A percentile compares a stretch with the other conserved stretches of the same genome.
These are phyloP conservation scores for Corchorus olitorius DNA, from an alignment of 345 rosid species.

Conservation along the genomic window DNA sequence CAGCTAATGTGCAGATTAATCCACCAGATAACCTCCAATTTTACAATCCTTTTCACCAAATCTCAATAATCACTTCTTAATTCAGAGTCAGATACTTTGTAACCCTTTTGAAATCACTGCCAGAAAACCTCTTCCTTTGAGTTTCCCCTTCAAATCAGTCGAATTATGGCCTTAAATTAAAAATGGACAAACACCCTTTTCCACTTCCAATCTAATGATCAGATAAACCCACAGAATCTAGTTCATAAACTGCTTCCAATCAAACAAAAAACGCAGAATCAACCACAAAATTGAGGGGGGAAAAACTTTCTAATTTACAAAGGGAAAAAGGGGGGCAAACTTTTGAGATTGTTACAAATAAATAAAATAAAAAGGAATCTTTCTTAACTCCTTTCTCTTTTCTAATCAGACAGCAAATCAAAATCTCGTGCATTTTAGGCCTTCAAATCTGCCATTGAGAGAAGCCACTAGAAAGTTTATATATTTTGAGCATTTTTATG, in stretches of 20 bases:
- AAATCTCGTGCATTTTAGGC: no score
- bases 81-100: neutral
- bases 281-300: neutral
- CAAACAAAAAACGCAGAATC: neutral
- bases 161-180: neutral
- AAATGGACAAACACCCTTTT: neutral
- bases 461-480: no score
- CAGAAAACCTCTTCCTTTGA: neutral
- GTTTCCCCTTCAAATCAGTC: neutral
- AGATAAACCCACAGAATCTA: constrained; percentile 10
- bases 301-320: constrained; percentile 10
- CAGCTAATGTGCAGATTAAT: constrained; percentile 37
- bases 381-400: neutral
- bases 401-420: neutral
- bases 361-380: neutral
- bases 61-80: neutral
- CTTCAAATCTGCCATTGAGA: no score
- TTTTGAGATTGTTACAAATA: neutral
- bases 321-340: neutral
- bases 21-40: neutral
- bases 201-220: constrained; percentile 5
- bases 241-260: constrained; percentile 5
- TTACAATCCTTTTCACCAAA: neutral
- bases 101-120: neutral
- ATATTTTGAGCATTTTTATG: no score